Evolutionary conservation across 805 yeast species (phyloP).

Genomic region (Lipomyces kockii): DNA sequence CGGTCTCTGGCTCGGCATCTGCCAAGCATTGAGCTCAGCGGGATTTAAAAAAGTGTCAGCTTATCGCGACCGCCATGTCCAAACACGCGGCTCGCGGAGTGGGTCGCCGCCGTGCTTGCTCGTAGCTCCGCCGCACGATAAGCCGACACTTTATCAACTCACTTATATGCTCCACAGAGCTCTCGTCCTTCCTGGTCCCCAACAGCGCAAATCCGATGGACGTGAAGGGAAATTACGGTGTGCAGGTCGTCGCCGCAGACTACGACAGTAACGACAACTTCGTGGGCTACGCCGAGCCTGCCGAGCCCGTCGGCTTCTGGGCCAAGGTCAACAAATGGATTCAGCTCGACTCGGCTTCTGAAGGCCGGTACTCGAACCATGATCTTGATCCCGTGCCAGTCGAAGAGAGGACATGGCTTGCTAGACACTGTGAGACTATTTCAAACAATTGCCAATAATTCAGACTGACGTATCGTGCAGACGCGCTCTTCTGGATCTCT

Average conservation of each 20-base stretch:
- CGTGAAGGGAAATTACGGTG: neutral
- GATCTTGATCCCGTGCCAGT: conserved; percentile 36
- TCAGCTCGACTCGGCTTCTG: conserved; percentile 17
- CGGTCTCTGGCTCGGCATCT: too few species aligned
- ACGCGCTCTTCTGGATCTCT: conserved; percentile 40
- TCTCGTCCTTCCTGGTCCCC: too few species aligned
- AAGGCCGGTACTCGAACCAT: conserved; percentile 10
- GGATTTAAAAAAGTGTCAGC: too few species aligned
- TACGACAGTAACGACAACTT: neutral
- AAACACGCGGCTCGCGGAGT: too few species aligned
- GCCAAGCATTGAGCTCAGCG: too few species aligned
- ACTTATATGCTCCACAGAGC: too few species aligned
- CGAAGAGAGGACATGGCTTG: conserved; percentile 53
- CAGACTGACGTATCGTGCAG: neutral
- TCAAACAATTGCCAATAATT: neutral
- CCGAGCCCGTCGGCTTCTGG: conserved; percentile 16
- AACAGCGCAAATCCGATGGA: neutral
- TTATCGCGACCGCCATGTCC: too few species aligned
- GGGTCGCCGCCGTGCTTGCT: too few species aligned
- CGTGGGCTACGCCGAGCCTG: neutral
- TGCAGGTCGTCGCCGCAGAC: neutral
- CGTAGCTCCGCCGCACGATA: too few species aligned
- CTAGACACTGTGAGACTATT: conserved; percentile 44
- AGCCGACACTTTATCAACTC: too few species aligned
- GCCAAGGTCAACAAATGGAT: conserved; percentile 18